A percentile compares a stretch with the other conserved stretches of the same genome.
phyloP scores from a whole-genome alignment of 2,329 filamentous ascomycete species.

The Aspergillus sp. region DNA sequence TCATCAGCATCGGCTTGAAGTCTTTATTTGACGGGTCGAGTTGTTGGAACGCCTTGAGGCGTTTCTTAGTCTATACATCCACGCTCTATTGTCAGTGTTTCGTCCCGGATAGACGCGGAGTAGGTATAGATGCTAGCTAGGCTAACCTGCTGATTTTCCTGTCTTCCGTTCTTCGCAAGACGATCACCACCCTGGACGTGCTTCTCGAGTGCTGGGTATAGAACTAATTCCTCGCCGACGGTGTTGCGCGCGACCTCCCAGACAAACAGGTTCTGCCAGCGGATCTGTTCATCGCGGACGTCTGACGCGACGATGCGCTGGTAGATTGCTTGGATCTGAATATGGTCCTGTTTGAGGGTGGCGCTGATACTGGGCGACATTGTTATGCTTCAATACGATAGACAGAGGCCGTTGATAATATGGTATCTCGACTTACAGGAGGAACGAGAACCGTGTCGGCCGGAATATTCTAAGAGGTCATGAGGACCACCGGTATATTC shows the following conservation, averaged over 20 bases:
- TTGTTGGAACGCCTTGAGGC: slow-evolving; percentile 50
- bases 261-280: slow-evolving; percentile 51
- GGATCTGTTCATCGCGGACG: slow-evolving; percentile 41
- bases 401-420: not conserved
- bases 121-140: too few relatives aligned
- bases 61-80: slow-evolving; percentile 48
- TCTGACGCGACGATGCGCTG: slow-evolving; percentile 39
- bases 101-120: too few relatives aligned
- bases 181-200: slow-evolving; percentile 41
- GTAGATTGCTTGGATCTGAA: slow-evolving; percentile 41
- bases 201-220: slow-evolving; percentile 56
- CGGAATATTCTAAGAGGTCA: not conserved
- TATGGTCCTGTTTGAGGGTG: slow-evolving; percentile 41
- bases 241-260: slow-evolving; percentile 53
- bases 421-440: not conserved
- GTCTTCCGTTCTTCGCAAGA: slow-evolving; percentile 48
- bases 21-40: slow-evolving; percentile 38
- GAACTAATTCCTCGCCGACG: slow-evolving; percentile 51
- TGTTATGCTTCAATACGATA: not conserved
- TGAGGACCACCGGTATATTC: not conserved
- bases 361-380: slow-evolving; percentile 24
- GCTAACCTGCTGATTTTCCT: slow-evolving; percentile 40
- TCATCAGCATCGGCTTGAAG: slow-evolving; percentile 44
- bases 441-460: not conserved
- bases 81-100: not conserved